Evolutionary conservation across 768 basidiomycete genomes (phyloP).

Genomic region (Leccinum imitatum): DNA sequence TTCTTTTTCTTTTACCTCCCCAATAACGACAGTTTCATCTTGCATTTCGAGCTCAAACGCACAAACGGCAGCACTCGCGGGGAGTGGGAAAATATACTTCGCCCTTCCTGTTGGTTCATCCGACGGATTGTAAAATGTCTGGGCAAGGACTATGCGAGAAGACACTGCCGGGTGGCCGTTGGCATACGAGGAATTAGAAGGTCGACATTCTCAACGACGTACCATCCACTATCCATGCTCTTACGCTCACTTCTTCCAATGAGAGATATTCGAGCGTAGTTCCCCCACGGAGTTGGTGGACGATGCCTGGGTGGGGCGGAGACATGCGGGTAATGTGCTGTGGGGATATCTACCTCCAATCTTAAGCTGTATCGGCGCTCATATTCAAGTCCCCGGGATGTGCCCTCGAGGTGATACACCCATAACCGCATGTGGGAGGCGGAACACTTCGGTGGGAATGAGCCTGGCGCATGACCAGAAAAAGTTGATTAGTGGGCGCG

Average conservation of each 20-base stretch:
- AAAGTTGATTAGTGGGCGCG: not conserved
- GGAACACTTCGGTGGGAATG: not conserved
- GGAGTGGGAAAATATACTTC: slow-evolving; percentile 60
- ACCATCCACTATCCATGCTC: slow-evolving; percentile 46
- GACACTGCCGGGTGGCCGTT: slow-evolving; percentile 33
- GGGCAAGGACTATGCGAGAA: slow-evolving; percentile 42
- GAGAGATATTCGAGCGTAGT: slow-evolving; percentile 33
- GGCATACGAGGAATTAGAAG: not conserved
- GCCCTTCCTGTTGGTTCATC: slow-evolving; percentile 41
- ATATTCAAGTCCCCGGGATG: not conserved
- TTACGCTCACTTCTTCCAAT: slow-evolving; percentile 42
- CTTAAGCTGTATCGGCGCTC: slow-evolving; percentile 7
- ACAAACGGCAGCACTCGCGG: slow-evolving; percentile 53
- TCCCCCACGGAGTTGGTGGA: slow-evolving; percentile 29
- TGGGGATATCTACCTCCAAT: not conserved
- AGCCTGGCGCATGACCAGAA: no score
- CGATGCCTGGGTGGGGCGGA: slow-evolving; percentile 28
- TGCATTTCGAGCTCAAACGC: slow-evolving; percentile 49
- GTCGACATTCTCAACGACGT: slow-evolving; percentile 2
- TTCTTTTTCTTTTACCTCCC: slow-evolving; percentile 48
- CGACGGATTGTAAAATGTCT: slow-evolving; percentile 41
- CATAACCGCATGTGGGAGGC: slow-evolving; percentile 8
- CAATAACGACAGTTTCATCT: slow-evolving; percentile 43
- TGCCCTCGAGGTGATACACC: slow-evolving; percentile 3
- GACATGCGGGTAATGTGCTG: slow-evolving; percentile 20